Percentiles rank a stretch among this genome's conserved stretches.
Conservation (phyloP, 106 monocot genomes). For the Ottelia alismoides region DNA sequence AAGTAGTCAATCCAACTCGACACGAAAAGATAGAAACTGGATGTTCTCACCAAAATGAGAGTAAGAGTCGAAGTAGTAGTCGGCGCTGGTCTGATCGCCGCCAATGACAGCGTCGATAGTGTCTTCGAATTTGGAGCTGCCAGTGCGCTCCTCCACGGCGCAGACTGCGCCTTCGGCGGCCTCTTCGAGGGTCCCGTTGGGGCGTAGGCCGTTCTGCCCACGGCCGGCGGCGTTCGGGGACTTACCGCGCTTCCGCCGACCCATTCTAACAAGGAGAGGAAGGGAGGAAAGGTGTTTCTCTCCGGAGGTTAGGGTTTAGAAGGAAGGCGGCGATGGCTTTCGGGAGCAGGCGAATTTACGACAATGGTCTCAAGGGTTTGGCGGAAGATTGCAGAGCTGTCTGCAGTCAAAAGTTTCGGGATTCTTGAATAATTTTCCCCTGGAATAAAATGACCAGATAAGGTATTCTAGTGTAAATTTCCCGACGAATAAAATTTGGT, state of each 20-base stretch:
- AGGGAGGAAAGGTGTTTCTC: too few species aligned
- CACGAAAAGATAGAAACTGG: slow-evolving; percentile 1
- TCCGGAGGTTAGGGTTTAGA: slow-evolving; percentile 8
- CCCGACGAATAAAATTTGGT: too few species aligned
- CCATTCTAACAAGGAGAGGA: slow-evolving; percentile 2
- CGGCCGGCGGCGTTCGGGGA: too few species aligned
- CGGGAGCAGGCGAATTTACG: too few species aligned
- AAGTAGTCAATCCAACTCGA: background rate
- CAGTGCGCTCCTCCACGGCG: slow-evolving; percentile 31
- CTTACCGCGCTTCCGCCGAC: slow-evolving; percentile 18
- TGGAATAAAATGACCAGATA: too few species aligned
- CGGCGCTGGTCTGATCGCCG: slow-evolving; percentile 87
- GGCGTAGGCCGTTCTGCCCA: background rate
- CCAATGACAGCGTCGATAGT: slow-evolving; percentile 29
- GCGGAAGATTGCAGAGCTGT: too few species aligned
- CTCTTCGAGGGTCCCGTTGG: slow-evolving; percentile 1
- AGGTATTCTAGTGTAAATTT: too few species aligned
- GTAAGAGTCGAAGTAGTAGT: slow-evolving; percentile 97
- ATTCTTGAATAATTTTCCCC: too few species aligned
- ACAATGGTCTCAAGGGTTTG: too few species aligned
- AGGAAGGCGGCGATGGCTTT: too few species aligned
- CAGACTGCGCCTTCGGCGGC: slow-evolving; percentile 16
- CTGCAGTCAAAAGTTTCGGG: too few species aligned
- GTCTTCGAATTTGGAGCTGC: slow-evolving; percentile 31
- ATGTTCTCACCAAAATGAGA: slow-evolving; percentile 73